These are phyloP conservation scores for Botrytis sinoallii DNA, from an alignment of 2,329 filamentous ascomycete genomes.

Conservation along the genomic window DNA sequence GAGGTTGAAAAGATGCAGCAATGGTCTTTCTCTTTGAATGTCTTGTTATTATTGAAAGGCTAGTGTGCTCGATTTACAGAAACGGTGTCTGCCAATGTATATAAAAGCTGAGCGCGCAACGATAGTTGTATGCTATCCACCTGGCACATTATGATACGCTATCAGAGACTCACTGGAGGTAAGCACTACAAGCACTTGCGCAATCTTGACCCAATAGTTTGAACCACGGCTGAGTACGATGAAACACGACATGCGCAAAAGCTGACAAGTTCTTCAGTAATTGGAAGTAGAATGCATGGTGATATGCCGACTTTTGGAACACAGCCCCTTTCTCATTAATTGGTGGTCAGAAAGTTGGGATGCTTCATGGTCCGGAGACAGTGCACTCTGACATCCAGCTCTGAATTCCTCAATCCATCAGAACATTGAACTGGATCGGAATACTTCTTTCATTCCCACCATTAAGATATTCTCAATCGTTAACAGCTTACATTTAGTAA, in stretches of 20 bases:
- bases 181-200: background rate
- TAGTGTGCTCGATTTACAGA: background rate
- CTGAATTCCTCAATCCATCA: background rate
- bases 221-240: background rate
- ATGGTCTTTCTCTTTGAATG: background rate
- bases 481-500: background rate
- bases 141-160: too few species aligned
- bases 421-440: background rate
- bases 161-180: background rate
- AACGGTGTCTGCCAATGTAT: fast-evolving
- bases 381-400: background rate
- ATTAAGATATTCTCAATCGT: background rate
- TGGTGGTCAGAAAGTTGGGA: background rate
- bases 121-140: background rate
- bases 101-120: background rate
- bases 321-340: background rate
- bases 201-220: background rate
- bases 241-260: background rate
- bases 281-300: background rate
- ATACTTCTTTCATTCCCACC: background rate
- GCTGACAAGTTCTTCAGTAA: background rate
- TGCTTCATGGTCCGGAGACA: background rate
- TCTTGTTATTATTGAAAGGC: background rate
- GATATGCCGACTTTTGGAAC: background rate
- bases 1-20: background rate